Base-by-base conservation (phyloP, 192 early-diverging fungal species). In the Backusella liffmaniae region DNA sequence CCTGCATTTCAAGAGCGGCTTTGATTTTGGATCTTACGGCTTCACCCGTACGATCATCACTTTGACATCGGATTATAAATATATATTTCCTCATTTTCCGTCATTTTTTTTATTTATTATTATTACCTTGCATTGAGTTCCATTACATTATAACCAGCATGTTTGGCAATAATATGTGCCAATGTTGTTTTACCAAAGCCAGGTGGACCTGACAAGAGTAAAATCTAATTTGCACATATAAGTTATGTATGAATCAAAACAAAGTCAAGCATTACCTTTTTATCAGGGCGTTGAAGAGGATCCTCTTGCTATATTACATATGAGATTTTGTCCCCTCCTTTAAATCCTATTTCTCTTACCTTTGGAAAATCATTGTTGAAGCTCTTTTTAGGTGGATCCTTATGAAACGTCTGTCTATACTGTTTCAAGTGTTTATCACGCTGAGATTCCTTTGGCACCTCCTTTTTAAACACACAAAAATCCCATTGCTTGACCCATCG, bases 401-500 rank as follows among this genome's bases (percentile, higher is more conserved):
- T 74, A 51, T 72, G 37, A 74, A 70, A 70, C 3, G 77, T 65
- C 42, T 66, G 32, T 26, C 70, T 51, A 41, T 77, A 75, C 70
- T 77, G 72, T 18, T 59, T 66, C 37, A 77, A 56, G 2, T 59
- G 16, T n/a, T 74, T 77, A 30, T 81, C 80, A 9, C 76, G 66
- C 49, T 77, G 67, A 30, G 53, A 62, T 41, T 81, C 80, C 1
- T 15, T 37, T 10, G 51, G 69, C 2, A 73, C 76, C 29, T 53
- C 23, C 39, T 76, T 75, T 32, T 88, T 90, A 84, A 98, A 99
- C 6, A 98, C 96, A 77, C 98, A 99, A 23, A 88, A 89, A 80
- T 99, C 96, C 98, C 98, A 99, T 65, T 93, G 88, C 78, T 97
- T 97, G 16, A 99, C 92, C 98, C 98, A 99, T 69, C 87, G 85